These are phyloP conservation scores for Cutaneotrichosporon sp. DNA, from an alignment of 1,284 basidiomycete genomes.

Conservation along the genomic window DNA sequence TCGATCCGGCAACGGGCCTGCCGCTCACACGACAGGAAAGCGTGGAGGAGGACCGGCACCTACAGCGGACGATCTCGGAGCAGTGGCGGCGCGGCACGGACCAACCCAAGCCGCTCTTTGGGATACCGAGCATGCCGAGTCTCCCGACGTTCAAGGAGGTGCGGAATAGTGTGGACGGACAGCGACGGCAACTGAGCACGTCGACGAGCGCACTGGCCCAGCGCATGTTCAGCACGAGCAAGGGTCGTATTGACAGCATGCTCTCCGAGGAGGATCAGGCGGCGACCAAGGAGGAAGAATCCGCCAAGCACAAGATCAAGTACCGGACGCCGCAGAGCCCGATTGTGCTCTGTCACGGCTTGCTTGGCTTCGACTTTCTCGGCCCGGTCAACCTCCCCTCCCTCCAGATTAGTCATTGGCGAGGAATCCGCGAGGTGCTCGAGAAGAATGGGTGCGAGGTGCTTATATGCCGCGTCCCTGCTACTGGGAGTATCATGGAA, in stretches of 20 bases:
- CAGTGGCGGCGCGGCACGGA: conserved; percentile 18
- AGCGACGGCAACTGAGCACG: conserved; percentile 16
- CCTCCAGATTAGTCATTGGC: conserved; percentile 87
- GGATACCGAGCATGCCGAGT: conserved; percentile 11
- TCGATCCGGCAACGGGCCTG: conserved; percentile 46
- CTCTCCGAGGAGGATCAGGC: conserved; percentile 63
- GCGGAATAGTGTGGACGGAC: conserved; percentile 1
- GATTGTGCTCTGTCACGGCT: conserved; percentile 88
- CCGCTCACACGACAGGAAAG: conserved; percentile 22
- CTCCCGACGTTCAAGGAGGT: conserved; percentile 1
- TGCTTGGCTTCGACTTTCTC: conserved; percentile 73
- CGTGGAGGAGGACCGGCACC: conserved; percentile 20
- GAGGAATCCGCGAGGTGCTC: conserved; percentile 86
- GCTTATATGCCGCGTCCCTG: conserved; percentile 86
- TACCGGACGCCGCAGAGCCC: conserved; percentile 78
- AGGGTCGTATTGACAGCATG: conserved; percentile 60
- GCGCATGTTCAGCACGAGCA: conserved; percentile 35
- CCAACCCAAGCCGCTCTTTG: conserved; percentile 8
- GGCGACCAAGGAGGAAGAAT: conserved; percentile 59
- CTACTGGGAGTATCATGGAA: conserved; percentile 79
- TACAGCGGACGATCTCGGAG: conserved; percentile 48
- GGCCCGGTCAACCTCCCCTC: conserved; percentile 42
- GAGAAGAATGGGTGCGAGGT: conserved; percentile 86
- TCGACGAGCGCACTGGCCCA: not conserved
- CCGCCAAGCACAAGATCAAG: conserved; percentile 63